These are phyloP conservation scores for Boletus sensibilis DNA, from an alignment of 768 basidiomycete genomes.

Conservation along the genomic window DNA sequence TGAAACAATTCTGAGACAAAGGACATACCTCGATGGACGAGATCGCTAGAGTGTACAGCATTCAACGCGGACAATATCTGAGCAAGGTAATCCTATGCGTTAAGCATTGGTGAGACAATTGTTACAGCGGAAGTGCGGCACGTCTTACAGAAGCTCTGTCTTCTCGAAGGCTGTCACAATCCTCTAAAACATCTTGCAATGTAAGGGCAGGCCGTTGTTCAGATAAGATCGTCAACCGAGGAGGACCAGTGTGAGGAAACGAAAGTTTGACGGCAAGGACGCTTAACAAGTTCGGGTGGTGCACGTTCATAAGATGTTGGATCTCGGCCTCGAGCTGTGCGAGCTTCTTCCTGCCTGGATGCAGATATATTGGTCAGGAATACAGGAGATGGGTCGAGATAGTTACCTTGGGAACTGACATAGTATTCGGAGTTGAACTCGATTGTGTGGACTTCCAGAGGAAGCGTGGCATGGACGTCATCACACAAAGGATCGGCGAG, in stretches of 20 bases:
- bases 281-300: slow-evolving; percentile 64
- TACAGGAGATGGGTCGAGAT: background rate
- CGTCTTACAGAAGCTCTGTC: slow-evolving; percentile 61
- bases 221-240: slow-evolving; percentile 64
- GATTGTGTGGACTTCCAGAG: slow-evolving; percentile 67
- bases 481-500: slow-evolving; percentile 76
- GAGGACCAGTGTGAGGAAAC: slow-evolving; percentile 47
- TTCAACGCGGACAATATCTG: slow-evolving; percentile 74
- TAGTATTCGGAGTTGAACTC: slow-evolving; percentile 72
- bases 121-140: background rate
- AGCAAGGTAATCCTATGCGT: slow-evolving; percentile 62
- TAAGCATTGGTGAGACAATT: background rate
- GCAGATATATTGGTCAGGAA: background rate
- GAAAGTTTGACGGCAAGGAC: slow-evolving; percentile 67
- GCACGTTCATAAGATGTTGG: slow-evolving; percentile 53
- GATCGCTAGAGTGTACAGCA: slow-evolving; percentile 58
- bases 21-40: slow-evolving; percentile 66
- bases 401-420: slow-evolving; percentile 55
- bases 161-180: slow-evolving; percentile 71
- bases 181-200: slow-evolving; percentile 71
- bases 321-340: slow-evolving; percentile 65
- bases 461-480: slow-evolving; percentile 52
- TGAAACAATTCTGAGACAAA: background rate
- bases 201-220: slow-evolving; percentile 69
- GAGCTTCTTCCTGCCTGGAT: slow-evolving; percentile 64